Conservation (phyloP, 2,329 filamentous ascomycete species). For the Furcasterigmium furcatum region DNA sequence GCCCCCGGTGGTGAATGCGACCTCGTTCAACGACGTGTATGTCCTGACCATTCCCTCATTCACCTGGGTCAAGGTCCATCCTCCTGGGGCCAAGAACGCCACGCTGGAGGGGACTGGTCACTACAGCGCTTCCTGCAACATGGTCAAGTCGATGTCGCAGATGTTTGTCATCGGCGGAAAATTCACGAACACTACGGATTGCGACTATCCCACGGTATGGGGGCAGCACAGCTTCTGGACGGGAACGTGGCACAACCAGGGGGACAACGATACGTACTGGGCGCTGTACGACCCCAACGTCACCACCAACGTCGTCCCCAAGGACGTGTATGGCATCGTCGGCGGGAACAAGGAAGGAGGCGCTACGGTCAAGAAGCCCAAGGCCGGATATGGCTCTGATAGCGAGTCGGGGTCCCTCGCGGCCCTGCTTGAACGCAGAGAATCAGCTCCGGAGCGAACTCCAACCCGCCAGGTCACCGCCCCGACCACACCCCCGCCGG, state of each 20-base stretch:
- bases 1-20: not conserved
- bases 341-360: not conserved
- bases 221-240: not conserved
- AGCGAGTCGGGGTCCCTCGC: not conserved
- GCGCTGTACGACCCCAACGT: not conserved
- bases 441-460: not conserved
- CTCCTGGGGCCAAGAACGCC: not conserved
- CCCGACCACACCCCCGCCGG: not conserved
- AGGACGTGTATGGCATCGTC: not conserved
- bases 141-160: not conserved
- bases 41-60: not conserved
- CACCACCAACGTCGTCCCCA: not conserved
- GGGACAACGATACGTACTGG: not conserved
- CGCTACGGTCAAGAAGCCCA: not conserved
- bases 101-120: not conserved
- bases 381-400: not conserved
- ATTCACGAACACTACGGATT: not conserved
- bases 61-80: not conserved
- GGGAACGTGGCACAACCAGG: not conserved
- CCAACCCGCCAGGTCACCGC: not conserved
- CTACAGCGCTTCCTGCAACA: not conserved
- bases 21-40: not conserved
- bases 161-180: not conserved
- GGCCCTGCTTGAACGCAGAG: not conserved
- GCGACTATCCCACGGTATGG: not conserved